A percentile compares a stretch with the other conserved stretches of the same genome.
Evolutionary conservation across 495 filamentous ascomycete genomes (phyloP).

Genomic region (Penicillium manginii): DNA sequence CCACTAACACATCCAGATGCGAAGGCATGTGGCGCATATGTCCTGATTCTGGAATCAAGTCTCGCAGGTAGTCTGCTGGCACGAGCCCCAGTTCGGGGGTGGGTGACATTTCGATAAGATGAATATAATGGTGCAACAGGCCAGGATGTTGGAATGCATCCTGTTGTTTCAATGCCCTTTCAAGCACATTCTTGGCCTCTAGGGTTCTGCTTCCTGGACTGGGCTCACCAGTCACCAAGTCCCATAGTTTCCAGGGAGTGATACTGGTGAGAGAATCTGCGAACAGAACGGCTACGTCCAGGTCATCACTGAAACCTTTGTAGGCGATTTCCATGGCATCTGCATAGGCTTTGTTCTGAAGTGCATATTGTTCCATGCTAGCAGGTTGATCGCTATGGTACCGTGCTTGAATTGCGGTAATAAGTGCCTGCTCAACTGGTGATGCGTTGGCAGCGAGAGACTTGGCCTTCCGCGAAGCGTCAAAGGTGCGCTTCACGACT

Average conservation of each 20-base stretch:
- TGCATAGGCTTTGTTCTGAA: conserved; percentile 59
- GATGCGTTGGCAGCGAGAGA: conserved; percentile 28
- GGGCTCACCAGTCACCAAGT: conserved; percentile 60
- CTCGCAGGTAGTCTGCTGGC: conserved; percentile 60
- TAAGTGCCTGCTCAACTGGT: conserved; percentile 57
- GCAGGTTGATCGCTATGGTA: conserved; percentile 48
- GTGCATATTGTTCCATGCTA: conserved; percentile 40
- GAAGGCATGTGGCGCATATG: conserved; percentile 71
- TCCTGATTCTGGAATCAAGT: conserved; percentile 63
- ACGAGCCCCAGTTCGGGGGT: conserved; percentile 58
- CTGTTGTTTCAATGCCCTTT: conserved; percentile 45
- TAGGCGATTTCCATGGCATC: conserved; percentile 62
- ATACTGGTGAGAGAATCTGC: conserved; percentile 68
- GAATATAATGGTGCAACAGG: conserved; percentile 68
- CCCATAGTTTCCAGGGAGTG: conserved; percentile 67
- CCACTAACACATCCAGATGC: conserved; percentile 66
- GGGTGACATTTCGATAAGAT: conserved; percentile 70
- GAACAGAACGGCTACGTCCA: conserved; percentile 62
- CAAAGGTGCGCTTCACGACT: conserved; percentile 45
- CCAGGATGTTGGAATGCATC: conserved; percentile 56
- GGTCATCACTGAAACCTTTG: conserved; percentile 50
- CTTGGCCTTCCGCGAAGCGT: conserved; percentile 45
- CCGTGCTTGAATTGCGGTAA: conserved; percentile 56
- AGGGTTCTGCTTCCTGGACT: conserved; percentile 56
- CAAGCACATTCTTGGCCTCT: conserved; percentile 61